Evolutionary conservation across 768 basidiomycete genomes (phyloP).

Genomic region (Obba rivulosa): DNA sequence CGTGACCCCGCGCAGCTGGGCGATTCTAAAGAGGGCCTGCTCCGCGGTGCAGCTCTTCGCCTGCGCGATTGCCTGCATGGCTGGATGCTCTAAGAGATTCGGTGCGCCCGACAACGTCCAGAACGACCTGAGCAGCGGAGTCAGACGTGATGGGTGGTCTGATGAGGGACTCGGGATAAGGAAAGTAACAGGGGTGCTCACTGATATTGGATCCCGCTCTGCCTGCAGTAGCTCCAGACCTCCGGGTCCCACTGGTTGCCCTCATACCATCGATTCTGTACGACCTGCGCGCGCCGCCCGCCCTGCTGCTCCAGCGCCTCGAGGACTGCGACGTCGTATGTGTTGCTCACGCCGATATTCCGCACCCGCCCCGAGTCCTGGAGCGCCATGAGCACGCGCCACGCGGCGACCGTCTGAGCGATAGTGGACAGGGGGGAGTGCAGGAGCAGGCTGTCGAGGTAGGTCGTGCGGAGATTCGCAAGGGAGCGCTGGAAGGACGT

Average conservation of each 20-base stretch:
- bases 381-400: constrained; percentile 53
- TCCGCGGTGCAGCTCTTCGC: constrained; percentile 50
- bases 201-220: constrained; percentile 69
- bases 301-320: constrained; percentile 45
- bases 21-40: constrained; percentile 65
- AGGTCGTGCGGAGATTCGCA: constrained; percentile 61
- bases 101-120: constrained; percentile 85
- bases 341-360: constrained; percentile 72
- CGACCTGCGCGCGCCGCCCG: constrained; percentile 52
- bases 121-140: constrained; percentile 56
- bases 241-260: constrained; percentile 70
- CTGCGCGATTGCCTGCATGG: constrained; percentile 38
- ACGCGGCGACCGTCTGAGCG: constrained; percentile 62
- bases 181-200: constrained; percentile 23
- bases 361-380: constrained; percentile 62
- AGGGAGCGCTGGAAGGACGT: constrained; percentile 62
- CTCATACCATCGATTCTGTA: constrained; percentile 85
- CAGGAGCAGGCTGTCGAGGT: constrained; percentile 74
- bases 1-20: constrained; percentile 58
- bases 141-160: no score
- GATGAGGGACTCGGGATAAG: no score
- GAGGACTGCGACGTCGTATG: constrained; percentile 59
- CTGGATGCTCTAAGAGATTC: constrained; percentile 45
- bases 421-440: constrained; percentile 66
- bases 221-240: constrained; percentile 59